These are phyloP conservation scores for Maudiozyma barnettii DNA, from an alignment of 805 yeast species.

Conservation along the genomic window DNA sequence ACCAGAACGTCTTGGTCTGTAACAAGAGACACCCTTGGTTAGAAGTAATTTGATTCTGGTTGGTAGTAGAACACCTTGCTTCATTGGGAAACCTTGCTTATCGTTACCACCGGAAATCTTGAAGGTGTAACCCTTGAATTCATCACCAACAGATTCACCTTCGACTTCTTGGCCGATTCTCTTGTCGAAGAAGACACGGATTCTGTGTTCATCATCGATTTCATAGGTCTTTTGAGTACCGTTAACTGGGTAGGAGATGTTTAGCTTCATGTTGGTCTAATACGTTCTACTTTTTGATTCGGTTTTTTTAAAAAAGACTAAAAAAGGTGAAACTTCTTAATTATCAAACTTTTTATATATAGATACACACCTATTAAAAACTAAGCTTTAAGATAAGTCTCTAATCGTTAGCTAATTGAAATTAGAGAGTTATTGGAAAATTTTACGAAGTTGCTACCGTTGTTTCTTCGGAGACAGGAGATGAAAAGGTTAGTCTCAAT, in stretches of 20 bases:
- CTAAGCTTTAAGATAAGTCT: neutral
- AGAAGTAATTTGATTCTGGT: constrained; percentile 95
- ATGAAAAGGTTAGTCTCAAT: too few relatives aligned
- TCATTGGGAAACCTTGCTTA: constrained; percentile 99
- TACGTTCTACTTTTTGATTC: constrained; percentile 1
- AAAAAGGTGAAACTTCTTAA: neutral
- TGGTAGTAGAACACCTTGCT: constrained; percentile 99
- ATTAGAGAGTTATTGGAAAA: neutral
- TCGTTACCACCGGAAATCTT: constrained; percentile 99
- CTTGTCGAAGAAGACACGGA: constrained; percentile 97
- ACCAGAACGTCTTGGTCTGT: constrained; percentile 99
- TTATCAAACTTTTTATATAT: too few relatives aligned
- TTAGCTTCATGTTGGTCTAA: constrained; percentile 48
- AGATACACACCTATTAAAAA: too few relatives aligned
- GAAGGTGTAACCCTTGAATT: constrained; percentile 98
- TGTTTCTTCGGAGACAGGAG: neutral
- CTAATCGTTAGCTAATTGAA: neutral
- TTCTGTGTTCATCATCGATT: constrained; percentile 97
- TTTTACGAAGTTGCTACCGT: neutral
- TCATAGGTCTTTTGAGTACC: constrained; percentile 98
- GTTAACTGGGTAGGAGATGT: constrained; percentile 99
- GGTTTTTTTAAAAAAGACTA: neutral
- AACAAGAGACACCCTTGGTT: constrained; percentile 91
- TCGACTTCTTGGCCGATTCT: constrained; percentile 99
- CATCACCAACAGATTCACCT: constrained; percentile 96